phyloP scores from a whole-genome alignment of 768 basidiomycete genomes.

The Galerina marginata region DNA sequence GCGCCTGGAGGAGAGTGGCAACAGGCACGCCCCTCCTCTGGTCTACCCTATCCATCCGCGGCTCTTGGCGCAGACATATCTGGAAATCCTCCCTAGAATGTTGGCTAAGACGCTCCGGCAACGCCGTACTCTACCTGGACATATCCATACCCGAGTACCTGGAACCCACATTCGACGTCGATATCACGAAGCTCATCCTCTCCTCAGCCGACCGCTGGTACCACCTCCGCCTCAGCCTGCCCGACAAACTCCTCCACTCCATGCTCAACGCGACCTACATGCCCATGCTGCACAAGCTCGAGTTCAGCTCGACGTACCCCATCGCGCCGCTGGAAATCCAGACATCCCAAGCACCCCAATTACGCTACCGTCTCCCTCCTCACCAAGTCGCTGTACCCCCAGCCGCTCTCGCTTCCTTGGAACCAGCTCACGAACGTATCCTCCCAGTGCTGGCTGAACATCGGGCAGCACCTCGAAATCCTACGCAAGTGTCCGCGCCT shows the following conservation, averaged over 20 bases:
- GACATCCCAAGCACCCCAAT: slow-evolving; percentile 18
- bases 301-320: slow-evolving; percentile 24
- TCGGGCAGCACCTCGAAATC: slow-evolving; percentile 30
- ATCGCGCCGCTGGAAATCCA: slow-evolving; percentile 18
- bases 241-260: slow-evolving; percentile 19
- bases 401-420: slow-evolving; percentile 22
- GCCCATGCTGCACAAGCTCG: slow-evolving; percentile 25
- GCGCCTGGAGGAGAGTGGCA: slow-evolving; percentile 27
- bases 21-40: slow-evolving; percentile 27
- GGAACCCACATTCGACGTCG: slow-evolving; percentile 15
- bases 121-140: slow-evolving; percentile 21
- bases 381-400: slow-evolving; percentile 23
- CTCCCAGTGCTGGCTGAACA: slow-evolving; percentile 28
- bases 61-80: slow-evolving; percentile 17
- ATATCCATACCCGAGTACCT: slow-evolving; percentile 22
- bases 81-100: slow-evolving; percentile 21
- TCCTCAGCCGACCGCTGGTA: slow-evolving; percentile 25
- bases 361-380: slow-evolving; percentile 24
- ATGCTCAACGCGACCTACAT: slow-evolving; percentile 20
- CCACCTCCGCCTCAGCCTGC: slow-evolving; percentile 25
- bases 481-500: slow-evolving; percentile 29
- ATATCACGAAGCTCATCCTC: slow-evolving; percentile 16
- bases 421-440: slow-evolving; percentile 25
- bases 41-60: slow-evolving; percentile 24
- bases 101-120: slow-evolving; percentile 27